Evolutionary conservation across 1,284 basidiomycete genomes (phyloP), one percentile per base, ranked within the genome.

Genomic region (Ustilago shanxiensis): DNA sequence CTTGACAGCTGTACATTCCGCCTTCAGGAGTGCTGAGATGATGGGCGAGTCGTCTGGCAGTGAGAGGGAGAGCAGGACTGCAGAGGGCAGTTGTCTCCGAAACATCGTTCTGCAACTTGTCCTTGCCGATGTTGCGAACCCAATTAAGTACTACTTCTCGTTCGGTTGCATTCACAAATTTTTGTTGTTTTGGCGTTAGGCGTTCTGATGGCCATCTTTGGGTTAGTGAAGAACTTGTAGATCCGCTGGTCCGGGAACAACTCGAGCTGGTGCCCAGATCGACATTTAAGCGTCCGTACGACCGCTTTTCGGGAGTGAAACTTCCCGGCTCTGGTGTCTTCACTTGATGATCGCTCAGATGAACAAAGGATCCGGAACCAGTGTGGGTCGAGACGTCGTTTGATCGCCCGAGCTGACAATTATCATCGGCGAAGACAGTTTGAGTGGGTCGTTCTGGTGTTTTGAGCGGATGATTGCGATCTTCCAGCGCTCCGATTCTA

Each of bases 121-220:
- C 44, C 18, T 49, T 28, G 3, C 20, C 14, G 28, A 63, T 44
- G 1, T 44, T 41, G 9, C 13, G 44, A 20, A 59, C 41, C 66
- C 66, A 68, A 24, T 50, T 20, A 8, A 56, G 29, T 18, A 61
- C 35, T 3, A 37, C 54, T 4, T 20, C 58, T 1, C 29, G 45
- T 39, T 61, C n/a, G 5, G 8, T n/a, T 24, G 16, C 9, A 7
- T 31, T 39, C 35, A 31, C 13, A 33, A 31, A 22, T 3, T 10
- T 11, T 1, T 3, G 13, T 14, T 4, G n/a, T 18, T 6, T 3
- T 2, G 18, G 28, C 7, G 5, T 11, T 11, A 14, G 33, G 13
- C 13, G 35, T 50, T 20, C 33, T 11, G 20, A 29, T 28, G 18
- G 47, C 0, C 26, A 18, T 11, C n/a, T 47, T 16, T 6, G 24